Evolutionary conservation across 2,329 filamentous ascomycete species (phyloP), one percentile per base, ranked within the genome.

Genomic region (Penicillium psychrosexuale): DNA sequence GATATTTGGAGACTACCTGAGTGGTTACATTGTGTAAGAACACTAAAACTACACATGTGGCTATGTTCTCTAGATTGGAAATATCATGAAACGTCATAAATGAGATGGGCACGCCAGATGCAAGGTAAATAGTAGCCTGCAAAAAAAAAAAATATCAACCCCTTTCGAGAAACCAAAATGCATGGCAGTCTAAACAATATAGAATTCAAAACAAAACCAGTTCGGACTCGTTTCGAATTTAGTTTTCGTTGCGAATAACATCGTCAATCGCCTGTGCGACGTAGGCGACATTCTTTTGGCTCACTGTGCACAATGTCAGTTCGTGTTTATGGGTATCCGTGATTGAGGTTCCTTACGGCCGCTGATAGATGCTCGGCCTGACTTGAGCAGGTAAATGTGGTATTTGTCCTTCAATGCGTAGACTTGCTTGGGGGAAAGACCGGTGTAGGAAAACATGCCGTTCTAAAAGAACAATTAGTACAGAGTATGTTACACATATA

Each of bases 381-480:
- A 74, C 53, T 72, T 73, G 51, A 73, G 67, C 55, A 77, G 65
- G 63, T 77, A 77, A 53, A 77, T 69, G 64, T 77, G 75, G 54
- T 73, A 75, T 53, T 75, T 70, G 24, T 75, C 70, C 60, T 71
- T 72, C 40, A 77, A 61, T 40, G 69, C 63, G 52, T 69, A 61
- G 31, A 82, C 77, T 54, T 81, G 78, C 2, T 71, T 61, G 12
- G 72, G 70, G 15, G 63, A 77, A 22, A 82, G 69, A 2, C 79
- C 80, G 5, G 77, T 77, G 60, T 94, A 97, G 72, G 88, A 93
- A 79, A 97, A 97, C 93, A 97, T 97, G 78, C 93, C 93, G 68
- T 69, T 74, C 70, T 74, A 49, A 8, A 11, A 42, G 22, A 1
- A 40, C 2, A n/a, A n/a, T 50, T 51, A 54, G 22, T 50, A 44